Conservation (phyloP, 2,329 filamentous ascomycete genomes). For the Epichloe festucae region DNA sequence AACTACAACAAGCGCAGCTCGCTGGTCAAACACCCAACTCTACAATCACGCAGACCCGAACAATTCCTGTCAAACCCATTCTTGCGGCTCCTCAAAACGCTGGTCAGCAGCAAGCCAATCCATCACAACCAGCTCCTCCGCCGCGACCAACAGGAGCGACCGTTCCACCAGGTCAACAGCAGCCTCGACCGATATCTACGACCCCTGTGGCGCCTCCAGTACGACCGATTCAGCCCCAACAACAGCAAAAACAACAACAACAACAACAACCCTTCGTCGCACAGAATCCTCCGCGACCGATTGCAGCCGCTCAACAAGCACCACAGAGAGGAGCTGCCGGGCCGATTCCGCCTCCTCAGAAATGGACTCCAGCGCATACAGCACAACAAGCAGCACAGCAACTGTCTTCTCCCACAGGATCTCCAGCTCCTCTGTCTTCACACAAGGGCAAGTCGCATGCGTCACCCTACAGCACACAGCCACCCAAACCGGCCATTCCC, state of each 20-base stretch:
- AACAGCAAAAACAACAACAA: constrained; percentile 11
- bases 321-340: constrained; percentile 11
- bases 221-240: constrained; percentile 20
- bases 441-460: constrained; percentile 17
- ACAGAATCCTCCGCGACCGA: constrained; percentile 14
- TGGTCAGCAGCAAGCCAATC: constrained; percentile 24
- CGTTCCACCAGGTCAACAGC: constrained; percentile 17
- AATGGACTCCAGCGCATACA: constrained; percentile 18
- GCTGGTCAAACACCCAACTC: neutral
- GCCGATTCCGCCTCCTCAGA: constrained; percentile 17
- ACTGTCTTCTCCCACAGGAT: constrained; percentile 12
- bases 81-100: constrained; percentile 23
- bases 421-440: constrained; percentile 13
- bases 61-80: constrained; percentile 16
- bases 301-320: constrained; percentile 20
- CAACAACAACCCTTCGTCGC: constrained; percentile 11
- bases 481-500: constrained; percentile 25
- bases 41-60: constrained; percentile 9
- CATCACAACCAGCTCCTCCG: constrained; percentile 23
- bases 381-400: constrained; percentile 11
- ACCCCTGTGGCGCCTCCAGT: constrained; percentile 23
- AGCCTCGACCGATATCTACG: constrained; percentile 17
- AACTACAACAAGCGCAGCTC: constrained; percentile 8
- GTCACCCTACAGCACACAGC: constrained; percentile 19
- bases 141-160: constrained; percentile 15